Evolutionary conservation across 2,329 filamentous ascomycete species (phyloP).

Genomic region (Clonostachys rhizophaga): DNA sequence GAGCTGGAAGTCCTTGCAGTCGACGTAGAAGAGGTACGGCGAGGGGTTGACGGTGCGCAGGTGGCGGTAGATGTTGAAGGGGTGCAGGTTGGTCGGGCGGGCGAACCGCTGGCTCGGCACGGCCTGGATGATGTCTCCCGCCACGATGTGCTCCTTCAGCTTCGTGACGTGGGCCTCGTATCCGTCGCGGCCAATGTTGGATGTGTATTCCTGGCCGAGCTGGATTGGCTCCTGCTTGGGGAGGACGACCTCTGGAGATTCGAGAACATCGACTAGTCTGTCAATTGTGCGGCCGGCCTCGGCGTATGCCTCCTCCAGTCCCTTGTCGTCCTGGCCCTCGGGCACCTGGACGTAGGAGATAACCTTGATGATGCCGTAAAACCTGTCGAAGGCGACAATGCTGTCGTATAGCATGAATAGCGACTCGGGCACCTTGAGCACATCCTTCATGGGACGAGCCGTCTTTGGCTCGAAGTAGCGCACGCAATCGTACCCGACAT

Average conservation of each 20-base stretch:
- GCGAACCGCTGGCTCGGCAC: constrained; percentile 93
- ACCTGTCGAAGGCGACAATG: constrained; percentile 89
- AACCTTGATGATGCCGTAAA: constrained; percentile 88
- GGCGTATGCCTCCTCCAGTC: constrained; percentile 60
- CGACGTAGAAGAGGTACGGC: constrained; percentile 94
- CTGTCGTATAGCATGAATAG: constrained; percentile 98
- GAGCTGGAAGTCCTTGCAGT: constrained; percentile 89
- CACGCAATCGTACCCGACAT: constrained; percentile 96
- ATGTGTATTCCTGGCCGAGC: constrained; percentile 74
- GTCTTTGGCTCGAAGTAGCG: constrained; percentile 98
- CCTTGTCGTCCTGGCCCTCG: constrained; percentile 34
- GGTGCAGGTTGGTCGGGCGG: constrained; percentile 83
- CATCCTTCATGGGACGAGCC: constrained; percentile 80
- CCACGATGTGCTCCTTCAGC: constrained; percentile 86
- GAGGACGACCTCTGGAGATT: constrained; percentile 69
- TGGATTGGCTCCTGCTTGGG: constrained; percentile 72
- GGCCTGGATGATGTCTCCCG: constrained; percentile 95
- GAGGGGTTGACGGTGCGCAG: constrained; percentile 96
- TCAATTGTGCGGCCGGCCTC: constrained; percentile 61
- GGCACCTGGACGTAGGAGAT: constrained; percentile 84
- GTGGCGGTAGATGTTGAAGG: constrained; percentile 97
- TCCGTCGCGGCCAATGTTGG: constrained; percentile 83
- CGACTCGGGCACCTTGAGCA: constrained; percentile 84
- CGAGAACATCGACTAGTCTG: constrained; percentile 65
- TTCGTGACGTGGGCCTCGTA: constrained; percentile 86